Conservation (phyloP, 2,329 filamentous ascomycete genomes). For the Colletotrichum cordylinicola region DNA sequence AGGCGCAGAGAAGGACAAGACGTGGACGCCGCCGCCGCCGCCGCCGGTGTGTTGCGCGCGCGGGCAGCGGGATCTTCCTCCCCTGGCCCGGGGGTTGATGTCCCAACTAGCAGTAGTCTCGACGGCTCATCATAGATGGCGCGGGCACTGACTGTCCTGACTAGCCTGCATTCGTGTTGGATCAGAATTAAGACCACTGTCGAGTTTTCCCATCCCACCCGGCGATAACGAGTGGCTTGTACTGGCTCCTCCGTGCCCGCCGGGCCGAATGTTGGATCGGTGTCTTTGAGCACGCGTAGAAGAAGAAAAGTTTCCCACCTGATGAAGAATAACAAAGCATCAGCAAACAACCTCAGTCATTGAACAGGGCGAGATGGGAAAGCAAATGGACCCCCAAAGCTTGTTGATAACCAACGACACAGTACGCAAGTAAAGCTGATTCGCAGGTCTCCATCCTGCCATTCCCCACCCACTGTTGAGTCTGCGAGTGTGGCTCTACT, state of each 20-base stretch:
- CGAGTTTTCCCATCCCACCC: background rate
- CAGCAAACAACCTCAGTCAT: background rate
- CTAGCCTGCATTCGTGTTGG: conserved; percentile 3
- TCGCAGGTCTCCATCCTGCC: background rate
- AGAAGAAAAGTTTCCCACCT: background rate
- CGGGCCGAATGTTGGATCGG: conserved; percentile 3
- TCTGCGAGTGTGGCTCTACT: background rate
- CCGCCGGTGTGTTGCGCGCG: conserved; percentile 1
- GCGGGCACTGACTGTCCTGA: background rate
- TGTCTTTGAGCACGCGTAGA: background rate
- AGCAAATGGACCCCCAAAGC: background rate
- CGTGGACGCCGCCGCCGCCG: background rate
- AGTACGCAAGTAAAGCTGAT: background rate
- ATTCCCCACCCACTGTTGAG: background rate
- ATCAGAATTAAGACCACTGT: background rate
- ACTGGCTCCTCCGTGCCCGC: background rate
- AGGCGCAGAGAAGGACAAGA: background rate
- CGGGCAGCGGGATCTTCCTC: conserved; percentile 4
- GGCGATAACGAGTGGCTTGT: conserved; percentile 2
- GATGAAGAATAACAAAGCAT: background rate
- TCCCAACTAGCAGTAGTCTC: background rate
- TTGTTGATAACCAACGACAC: background rate
- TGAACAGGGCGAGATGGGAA: background rate
- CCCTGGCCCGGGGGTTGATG: background rate
- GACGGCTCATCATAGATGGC: background rate